Base-by-base conservation (phyloP, 768 basidiomycete species). In the Candolleomyces eurysporus region DNA sequence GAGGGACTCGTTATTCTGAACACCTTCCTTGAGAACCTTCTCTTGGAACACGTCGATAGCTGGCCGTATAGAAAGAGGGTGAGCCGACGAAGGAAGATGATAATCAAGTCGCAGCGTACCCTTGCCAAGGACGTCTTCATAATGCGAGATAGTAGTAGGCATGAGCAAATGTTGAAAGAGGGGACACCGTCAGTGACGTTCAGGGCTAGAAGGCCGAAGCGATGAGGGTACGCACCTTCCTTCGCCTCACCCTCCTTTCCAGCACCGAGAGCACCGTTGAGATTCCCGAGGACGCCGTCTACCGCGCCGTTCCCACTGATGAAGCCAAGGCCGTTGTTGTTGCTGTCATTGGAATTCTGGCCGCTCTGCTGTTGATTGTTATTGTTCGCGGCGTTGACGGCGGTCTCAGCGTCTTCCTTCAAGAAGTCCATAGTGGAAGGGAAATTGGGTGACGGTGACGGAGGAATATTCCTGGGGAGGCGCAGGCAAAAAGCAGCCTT, bases 1-100 rank as follows among this genome's bases (percentile, higher is more conserved):
- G 0, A 73, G 71, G 16, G 72, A 71, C 62, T 77, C 76, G 65
- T 76, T 67, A 31, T 68, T 52, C 63, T 77, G 76, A 16, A 69
- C 61, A 14, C 75, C 76, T 56, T 71, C 51, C 48, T 67, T 67
- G 32, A 78, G 46, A 14, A 72, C 52, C 45, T 69, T 64, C 43
- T 72, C 68, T 50, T 70, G 71, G 60, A 69, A 63, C 16, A 70
- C 39, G 55, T 68, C 67, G 60, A 70, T 69, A 10, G 69, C 71
- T 71, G 36, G 54, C 21, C 48, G 22, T 36, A 30, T 48, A 50
- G 14, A 45, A 30, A 42, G 31, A 5, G 22, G 19, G 10, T 51
- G 9, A 45, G 16, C 16, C 49, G 22, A 40, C 40, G 57, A 11
- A 48, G 1, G 3, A 17, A 21, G 39, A 30, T 22, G 16, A n/a